phyloP scores from a whole-genome alignment of 768 basidiomycete species.

The Tubosaeta brunneosetosa region DNA sequence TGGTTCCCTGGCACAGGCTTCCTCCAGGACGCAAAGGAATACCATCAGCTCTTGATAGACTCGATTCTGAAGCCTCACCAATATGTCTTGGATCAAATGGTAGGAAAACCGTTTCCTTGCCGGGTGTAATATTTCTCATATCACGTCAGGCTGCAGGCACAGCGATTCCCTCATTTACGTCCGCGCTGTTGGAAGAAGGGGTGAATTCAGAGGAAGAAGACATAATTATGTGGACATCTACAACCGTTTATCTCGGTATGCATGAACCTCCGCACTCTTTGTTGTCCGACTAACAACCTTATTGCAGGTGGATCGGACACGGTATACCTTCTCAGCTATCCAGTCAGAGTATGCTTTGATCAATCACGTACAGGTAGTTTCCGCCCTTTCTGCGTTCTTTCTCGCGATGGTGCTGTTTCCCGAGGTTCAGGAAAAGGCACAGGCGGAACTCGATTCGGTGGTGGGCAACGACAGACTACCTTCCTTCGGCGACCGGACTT shows the following conservation, averaged over 20 bases:
- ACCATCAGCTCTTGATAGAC: conserved; percentile 25
- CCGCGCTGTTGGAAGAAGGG: conserved; percentile 9
- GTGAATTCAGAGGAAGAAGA: conserved; percentile 17
- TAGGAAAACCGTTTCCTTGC: conserved; percentile 18
- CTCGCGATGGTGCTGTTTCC: conserved; percentile 24
- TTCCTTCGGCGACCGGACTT: conserved; percentile 14
- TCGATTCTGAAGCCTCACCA: conserved; percentile 43
- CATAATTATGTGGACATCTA: conserved; percentile 17
- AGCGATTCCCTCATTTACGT: conserved; percentile 18
- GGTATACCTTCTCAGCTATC: conserved; percentile 30
- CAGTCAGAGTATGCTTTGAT: conserved; percentile 20
- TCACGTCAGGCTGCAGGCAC: conserved; percentile 12
- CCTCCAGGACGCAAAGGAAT: conserved; percentile 26
- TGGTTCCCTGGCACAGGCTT: conserved; percentile 36
- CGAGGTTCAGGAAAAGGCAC: conserved; percentile 21
- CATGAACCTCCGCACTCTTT: too few relatives aligned
- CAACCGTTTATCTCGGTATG: conserved; percentile 9
- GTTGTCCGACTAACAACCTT: background rate
- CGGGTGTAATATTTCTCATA: background rate
- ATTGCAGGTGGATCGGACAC: conserved; percentile 43
- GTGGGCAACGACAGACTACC: conserved; percentile 21
- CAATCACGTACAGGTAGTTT: conserved; percentile 2
- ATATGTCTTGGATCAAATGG: conserved; percentile 45
- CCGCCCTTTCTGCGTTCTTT: conserved; percentile 19
- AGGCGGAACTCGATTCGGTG: conserved; percentile 23